Conservation (phyloP, 768 basidiomycete genomes). For the Flagelloscypha sp. region DNA sequence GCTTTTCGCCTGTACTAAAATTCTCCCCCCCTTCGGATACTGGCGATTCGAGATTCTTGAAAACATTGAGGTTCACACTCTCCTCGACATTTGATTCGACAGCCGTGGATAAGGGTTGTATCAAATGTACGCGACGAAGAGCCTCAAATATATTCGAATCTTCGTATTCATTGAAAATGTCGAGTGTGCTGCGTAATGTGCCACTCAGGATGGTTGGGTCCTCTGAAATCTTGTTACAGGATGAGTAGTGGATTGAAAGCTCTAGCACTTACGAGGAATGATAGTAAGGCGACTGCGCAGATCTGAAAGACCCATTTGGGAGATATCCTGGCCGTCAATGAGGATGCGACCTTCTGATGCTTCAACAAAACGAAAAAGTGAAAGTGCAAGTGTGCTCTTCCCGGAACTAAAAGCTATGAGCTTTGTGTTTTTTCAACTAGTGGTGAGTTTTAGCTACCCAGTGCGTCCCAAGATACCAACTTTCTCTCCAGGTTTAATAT, state of each 20-base stretch:
- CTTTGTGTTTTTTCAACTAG: too few species aligned
- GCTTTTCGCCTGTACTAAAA: constrained; percentile 83
- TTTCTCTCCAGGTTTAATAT: constrained; percentile 69
- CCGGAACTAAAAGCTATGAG: too few species aligned
- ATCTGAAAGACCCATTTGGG: constrained; percentile 73
- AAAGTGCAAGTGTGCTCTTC: constrained; percentile 75
- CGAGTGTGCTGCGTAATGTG: constrained; percentile 69
- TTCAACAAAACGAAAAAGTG: constrained; percentile 89
- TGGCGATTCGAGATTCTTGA: constrained; percentile 63
- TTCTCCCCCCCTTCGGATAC: constrained; percentile 86
- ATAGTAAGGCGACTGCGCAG: constrained; percentile 71
- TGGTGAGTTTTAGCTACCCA: too few species aligned
- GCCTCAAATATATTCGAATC: constrained; percentile 85
- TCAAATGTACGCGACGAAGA: constrained; percentile 75
- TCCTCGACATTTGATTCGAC: constrained; percentile 40
- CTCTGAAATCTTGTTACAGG: constrained; percentile 36
- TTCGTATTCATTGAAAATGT: constrained; percentile 81
- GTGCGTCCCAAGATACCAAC: constrained; percentile 70
- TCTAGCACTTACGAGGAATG: constrained; percentile 51
- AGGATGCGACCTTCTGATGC: constrained; percentile 66
- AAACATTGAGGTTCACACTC: constrained; percentile 62
- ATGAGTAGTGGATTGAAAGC: neutral
- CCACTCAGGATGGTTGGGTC: constrained; percentile 86
- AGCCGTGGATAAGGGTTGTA: constrained; percentile 32
- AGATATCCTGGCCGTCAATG: constrained; percentile 74